Conservation (phyloP, 305 asterid species). For the Caryopteris hybrid region DNA sequence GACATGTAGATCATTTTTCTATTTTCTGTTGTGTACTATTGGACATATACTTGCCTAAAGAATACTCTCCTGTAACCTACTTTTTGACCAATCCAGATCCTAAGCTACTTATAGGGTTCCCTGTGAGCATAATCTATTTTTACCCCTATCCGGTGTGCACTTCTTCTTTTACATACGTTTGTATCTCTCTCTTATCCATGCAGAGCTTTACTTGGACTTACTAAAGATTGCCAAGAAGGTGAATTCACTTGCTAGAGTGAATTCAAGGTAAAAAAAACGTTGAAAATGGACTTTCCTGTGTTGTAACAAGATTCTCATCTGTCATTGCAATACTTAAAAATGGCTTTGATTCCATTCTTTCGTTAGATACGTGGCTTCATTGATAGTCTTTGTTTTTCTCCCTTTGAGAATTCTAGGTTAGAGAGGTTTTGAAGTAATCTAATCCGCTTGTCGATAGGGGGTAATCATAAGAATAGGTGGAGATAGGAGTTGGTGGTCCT, state of each 20-base stretch:
- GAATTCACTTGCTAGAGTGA: conserved; percentile 55
- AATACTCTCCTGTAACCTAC: background rate
- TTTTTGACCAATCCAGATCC: background rate
- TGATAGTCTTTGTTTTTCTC: conserved; percentile 3
- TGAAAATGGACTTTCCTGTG: conserved; percentile 26
- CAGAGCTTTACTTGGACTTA: conserved; percentile 58
- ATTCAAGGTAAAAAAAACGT: conserved; percentile 42
- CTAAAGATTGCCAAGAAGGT: conserved; percentile 56
- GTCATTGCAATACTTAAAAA: conserved; percentile 13
- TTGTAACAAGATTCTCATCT: conserved; percentile 20
- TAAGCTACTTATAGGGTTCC: background rate
- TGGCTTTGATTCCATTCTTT: conserved; percentile 14
- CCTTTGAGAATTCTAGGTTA: conserved; percentile 7
- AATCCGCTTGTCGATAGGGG: conserved; percentile 26
- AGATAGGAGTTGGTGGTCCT: conserved; percentile 5
- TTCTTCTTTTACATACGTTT: conserved; percentile 24
- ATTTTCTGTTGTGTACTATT: background rate
- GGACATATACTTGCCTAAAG: background rate
- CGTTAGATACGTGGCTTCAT: conserved; percentile 9
- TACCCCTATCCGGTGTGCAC: conserved; percentile 18
- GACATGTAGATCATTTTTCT: background rate
- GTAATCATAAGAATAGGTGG: conserved; percentile 20
- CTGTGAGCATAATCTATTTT: conserved; percentile 3
- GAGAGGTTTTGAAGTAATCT: conserved; percentile 24
- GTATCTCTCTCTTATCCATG: conserved; percentile 35